phyloP scores from a whole-genome alignment of 2,329 filamentous ascomycete genomes.

The Colletotrichum incanum region DNA sequence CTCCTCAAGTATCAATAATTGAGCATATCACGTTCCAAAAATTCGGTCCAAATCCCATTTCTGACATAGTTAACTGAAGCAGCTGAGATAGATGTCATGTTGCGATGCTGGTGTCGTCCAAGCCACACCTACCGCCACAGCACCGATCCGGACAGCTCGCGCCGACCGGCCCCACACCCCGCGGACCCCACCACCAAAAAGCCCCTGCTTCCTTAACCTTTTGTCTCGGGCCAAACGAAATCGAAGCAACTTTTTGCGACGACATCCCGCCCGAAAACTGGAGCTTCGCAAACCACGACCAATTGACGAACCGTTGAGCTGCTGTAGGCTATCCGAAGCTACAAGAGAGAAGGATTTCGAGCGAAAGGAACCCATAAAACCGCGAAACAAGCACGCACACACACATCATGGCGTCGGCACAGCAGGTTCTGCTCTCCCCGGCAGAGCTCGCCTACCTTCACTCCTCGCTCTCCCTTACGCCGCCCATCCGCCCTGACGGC shows the following conservation, averaged over 20 bases:
- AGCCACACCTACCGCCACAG: conserved; percentile 21
- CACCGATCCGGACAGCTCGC: conserved; percentile 39
- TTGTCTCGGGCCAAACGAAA: conserved; percentile 26
- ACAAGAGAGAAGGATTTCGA: neutral
- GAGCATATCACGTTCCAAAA: neutral
- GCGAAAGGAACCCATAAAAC: neutral
- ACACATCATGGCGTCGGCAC: conserved; percentile 53
- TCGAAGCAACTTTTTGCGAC: conserved; percentile 40
- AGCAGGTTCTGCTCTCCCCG: conserved; percentile 86
- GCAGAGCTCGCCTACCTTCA: conserved; percentile 97
- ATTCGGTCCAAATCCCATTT: neutral
- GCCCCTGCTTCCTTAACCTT: conserved; percentile 33
- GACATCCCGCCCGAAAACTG: conserved; percentile 8
- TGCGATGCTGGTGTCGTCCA: neutral
- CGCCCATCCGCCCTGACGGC: conserved; percentile 91
- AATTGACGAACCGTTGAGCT: neutral
- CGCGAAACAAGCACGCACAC: neutral
- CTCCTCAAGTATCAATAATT: too few relatives aligned
- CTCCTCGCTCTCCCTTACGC: conserved; percentile 83
- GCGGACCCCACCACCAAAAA: conserved; percentile 40
- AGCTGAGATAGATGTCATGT: neutral
- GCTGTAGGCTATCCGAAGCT: neutral
- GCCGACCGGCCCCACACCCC: conserved; percentile 41
- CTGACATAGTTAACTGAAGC: neutral
- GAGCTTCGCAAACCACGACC: neutral